phyloP scores from a whole-genome alignment of 768 basidiomycete species.

The Amanita rubescens region DNA sequence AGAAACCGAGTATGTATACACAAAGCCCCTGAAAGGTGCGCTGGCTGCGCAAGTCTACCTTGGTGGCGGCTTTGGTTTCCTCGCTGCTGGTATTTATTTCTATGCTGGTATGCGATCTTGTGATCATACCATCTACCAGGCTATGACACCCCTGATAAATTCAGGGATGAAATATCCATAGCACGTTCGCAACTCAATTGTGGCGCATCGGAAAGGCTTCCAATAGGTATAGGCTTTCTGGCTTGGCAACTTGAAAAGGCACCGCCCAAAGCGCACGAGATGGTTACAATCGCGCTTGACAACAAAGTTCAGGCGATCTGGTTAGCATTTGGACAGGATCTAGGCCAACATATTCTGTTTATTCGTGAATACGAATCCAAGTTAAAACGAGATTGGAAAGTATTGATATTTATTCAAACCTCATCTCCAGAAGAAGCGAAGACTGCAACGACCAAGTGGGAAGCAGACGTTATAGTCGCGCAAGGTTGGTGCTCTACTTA shows the following conservation, averaged over 20 bases:
- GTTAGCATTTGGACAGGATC: conserved; percentile 62
- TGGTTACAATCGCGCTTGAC: conserved; percentile 45
- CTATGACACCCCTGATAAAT: conserved; percentile 34
- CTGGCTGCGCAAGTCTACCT: conserved; percentile 55
- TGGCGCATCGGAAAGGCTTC: conserved; percentile 30
- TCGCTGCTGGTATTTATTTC: conserved; percentile 44
- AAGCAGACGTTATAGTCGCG: conserved; percentile 66
- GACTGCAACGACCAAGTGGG: conserved; percentile 56
- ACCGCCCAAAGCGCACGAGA: conserved; percentile 27
- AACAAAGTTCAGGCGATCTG: conserved; percentile 59
- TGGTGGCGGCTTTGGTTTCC: conserved; percentile 72
- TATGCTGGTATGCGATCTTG: background rate
- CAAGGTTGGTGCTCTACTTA: conserved; percentile 46
- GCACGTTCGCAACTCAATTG: conserved; percentile 40
- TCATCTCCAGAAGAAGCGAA: conserved; percentile 52
- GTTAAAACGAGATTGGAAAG: conserved; percentile 30
- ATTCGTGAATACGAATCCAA: conserved; percentile 49
- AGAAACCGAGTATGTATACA: background rate
- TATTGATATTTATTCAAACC: conserved; percentile 61
- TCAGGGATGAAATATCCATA: conserved; percentile 44
- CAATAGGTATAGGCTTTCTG: conserved; percentile 71
- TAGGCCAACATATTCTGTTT: conserved; percentile 52
- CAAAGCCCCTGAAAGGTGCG: conserved; percentile 22
- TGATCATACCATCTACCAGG: conserved; percentile 24
- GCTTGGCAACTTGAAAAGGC: conserved; percentile 61